Conservation (phyloP, 441 rosid species). For the Hypseocharis bilobata region DNA sequence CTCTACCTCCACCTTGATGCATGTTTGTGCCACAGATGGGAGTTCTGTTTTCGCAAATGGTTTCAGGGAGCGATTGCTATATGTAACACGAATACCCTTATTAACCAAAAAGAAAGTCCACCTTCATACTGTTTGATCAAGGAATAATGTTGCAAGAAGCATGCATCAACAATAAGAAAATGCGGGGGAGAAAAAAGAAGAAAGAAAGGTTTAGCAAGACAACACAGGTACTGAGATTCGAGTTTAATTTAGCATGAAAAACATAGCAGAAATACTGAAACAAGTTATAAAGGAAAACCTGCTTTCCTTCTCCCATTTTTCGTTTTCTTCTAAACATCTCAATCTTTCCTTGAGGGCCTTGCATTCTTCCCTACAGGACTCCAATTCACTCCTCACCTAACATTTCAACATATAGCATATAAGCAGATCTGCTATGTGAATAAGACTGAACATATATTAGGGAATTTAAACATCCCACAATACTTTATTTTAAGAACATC, state of each 20-base stretch:
- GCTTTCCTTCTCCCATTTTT: conserved; percentile 37
- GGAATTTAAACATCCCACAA: not conserved
- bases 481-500: not conserved
- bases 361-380: conserved; percentile 49
- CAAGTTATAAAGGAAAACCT: conserved; percentile 38
- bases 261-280: not conserved
- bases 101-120: not conserved
- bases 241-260: not conserved
- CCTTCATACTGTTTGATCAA: not conserved
- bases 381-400: conserved; percentile 51
- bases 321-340: conserved; percentile 34
- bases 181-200: too few species aligned
- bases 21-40: not conserved
- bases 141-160: too few species aligned
- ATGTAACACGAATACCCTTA: not conserved
- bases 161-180: too few species aligned
- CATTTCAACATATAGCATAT: conserved; percentile 17
- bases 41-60: not conserved
- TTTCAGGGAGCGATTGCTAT: too few species aligned
- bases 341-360: conserved; percentile 40
- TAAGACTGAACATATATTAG: not conserved
- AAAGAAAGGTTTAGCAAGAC: too few species aligned
- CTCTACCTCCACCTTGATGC: not conserved
- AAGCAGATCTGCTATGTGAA: not conserved
- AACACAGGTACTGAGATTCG: not conserved